A percentile compares a stretch with the other conserved stretches of the same genome.
These are phyloP conservation scores for Lentinus tigrinus DNA, from an alignment of 768 basidiomycete genomes.

Conservation along the genomic window DNA sequence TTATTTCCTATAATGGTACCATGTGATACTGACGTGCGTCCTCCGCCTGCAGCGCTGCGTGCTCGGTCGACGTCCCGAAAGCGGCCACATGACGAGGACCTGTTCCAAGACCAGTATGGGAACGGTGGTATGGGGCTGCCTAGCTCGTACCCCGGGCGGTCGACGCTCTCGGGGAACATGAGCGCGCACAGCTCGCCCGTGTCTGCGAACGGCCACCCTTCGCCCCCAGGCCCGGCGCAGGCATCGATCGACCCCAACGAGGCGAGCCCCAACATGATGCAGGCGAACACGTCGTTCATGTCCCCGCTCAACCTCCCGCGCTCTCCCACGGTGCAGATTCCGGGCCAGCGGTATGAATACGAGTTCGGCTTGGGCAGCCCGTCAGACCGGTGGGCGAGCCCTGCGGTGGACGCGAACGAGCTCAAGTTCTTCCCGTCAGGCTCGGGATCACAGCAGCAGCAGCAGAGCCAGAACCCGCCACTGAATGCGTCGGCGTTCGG, in stretches of 20 bases:
- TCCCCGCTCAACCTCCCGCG: slow-evolving; percentile 37
- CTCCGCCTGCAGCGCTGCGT: slow-evolving; percentile 50
- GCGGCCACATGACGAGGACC: slow-evolving; percentile 68
- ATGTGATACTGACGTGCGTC: slow-evolving; percentile 12
- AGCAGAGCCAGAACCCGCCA: neutral
- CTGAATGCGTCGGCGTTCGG: slow-evolving; percentile 3
- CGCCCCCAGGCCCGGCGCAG: slow-evolving; percentile 48
- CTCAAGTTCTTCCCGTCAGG: slow-evolving; percentile 24
- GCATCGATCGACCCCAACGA: slow-evolving; percentile 49
- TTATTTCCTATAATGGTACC: slow-evolving; percentile 5
- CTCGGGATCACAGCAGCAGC: neutral
- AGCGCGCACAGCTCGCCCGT: slow-evolving; percentile 78
- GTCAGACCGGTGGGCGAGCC: slow-evolving; percentile 23
- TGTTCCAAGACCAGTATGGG: slow-evolving; percentile 30
- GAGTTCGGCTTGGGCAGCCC: slow-evolving; percentile 45
- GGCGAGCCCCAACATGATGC: slow-evolving; percentile 52
- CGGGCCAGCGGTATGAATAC: slow-evolving; percentile 43
- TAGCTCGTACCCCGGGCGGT: slow-evolving; percentile 31
- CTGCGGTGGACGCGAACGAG: slow-evolving; percentile 17
- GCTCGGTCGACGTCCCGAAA: slow-evolving; percentile 76
- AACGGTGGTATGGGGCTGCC: slow-evolving; percentile 37
- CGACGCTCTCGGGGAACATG: slow-evolving; percentile 31
- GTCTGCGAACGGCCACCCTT: slow-evolving; percentile 65
- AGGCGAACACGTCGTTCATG: slow-evolving; percentile 32
- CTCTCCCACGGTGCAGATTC: slow-evolving; percentile 51